These are phyloP conservation scores for Kwoniella heveanensis DNA, from an alignment of 768 basidiomycete genomes.

Conservation along the genomic window DNA sequence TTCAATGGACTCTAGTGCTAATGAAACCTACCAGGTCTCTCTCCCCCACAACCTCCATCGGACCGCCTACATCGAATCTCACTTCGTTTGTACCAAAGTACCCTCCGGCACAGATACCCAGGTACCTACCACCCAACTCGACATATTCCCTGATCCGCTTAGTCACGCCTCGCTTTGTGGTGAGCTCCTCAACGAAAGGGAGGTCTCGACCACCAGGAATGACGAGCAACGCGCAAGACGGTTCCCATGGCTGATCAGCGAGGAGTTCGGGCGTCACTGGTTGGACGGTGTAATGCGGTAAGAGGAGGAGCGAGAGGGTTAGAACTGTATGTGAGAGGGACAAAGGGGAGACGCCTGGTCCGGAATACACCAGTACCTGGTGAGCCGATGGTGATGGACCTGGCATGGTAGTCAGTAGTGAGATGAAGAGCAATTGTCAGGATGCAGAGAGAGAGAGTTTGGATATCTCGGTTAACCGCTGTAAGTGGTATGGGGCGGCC, in stretches of 20 bases:
- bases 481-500: not conserved
- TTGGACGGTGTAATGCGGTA: conserved; percentile 78
- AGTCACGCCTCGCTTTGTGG: conserved; percentile 54
- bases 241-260: conserved; percentile 72
- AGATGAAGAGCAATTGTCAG: not conserved
- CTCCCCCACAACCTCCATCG: conserved; percentile 56
- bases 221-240: conserved; percentile 75
- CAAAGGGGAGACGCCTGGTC: conserved; percentile 47
- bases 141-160: conserved; percentile 65
- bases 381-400: conserved; percentile 42
- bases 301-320: conserved; percentile 59
- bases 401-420: conserved; percentile 27
- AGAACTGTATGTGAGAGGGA: conserved; percentile 48
- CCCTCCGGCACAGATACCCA: conserved; percentile 68
- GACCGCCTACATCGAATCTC: conserved; percentile 58
- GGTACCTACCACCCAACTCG: conserved; percentile 68
- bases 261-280: conserved; percentile 65
- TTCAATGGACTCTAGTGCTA: too few relatives aligned
- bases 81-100: conserved; percentile 60
- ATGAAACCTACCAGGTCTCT: conserved; percentile 55
- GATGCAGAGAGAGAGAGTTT: not conserved
- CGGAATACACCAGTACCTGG: conserved; percentile 52
- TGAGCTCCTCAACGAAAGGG: conserved; percentile 58
- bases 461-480: not conserved
- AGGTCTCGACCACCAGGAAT: conserved; percentile 66